These are phyloP conservation scores for Hypomontagnella monticulosa DNA, from an alignment of 495 filamentous ascomycete species.

Conservation along the genomic window DNA sequence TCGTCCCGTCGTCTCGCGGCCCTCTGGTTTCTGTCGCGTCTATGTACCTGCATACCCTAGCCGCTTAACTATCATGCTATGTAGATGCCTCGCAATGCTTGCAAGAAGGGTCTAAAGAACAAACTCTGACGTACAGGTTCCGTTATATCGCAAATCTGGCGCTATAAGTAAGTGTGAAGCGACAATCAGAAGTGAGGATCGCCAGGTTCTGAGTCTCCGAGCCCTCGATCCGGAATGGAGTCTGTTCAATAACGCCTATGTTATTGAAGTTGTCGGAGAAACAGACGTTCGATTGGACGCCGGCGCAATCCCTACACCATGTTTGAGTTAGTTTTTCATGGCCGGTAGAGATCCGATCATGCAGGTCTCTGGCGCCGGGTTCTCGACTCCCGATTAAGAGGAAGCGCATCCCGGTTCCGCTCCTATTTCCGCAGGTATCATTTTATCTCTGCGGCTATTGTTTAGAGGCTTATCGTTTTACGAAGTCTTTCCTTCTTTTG, in stretches of 20 bases:
- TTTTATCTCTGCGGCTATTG: slow-evolving; percentile 19
- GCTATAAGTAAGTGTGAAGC: neutral
- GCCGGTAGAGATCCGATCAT: slow-evolving; percentile 11
- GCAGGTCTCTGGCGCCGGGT: slow-evolving; percentile 5
- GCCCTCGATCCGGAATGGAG: slow-evolving; percentile 21
- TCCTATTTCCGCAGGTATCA: slow-evolving; percentile 36
- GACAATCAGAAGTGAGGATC: slow-evolving; percentile 23
- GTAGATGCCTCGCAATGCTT: neutral
- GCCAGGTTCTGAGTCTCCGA: slow-evolving; percentile 29
- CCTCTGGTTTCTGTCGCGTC: neutral
- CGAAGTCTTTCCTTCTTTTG: slow-evolving; percentile 1
- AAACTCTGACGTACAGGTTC: neutral
- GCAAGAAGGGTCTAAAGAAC: neutral
- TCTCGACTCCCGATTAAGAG: slow-evolving; percentile 16
- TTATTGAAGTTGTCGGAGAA: too few relatives aligned
- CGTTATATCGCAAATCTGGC: slow-evolving; percentile 15
- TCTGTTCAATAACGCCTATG: slow-evolving; percentile 1
- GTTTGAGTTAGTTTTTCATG: slow-evolving; percentile 7
- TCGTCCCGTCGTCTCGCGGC: slow-evolving; percentile 18
- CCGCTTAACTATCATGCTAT: neutral
- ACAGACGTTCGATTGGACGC: neutral
- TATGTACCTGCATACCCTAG: neutral
- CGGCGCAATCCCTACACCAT: neutral
- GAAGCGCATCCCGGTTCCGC: slow-evolving; percentile 25
- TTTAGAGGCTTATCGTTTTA: slow-evolving; percentile 6